Evolutionary conservation across 179 eudicot genomes (phyloP), one percentile per base, ranked within the genome.

Genomic region (Spinacia oleracea): DNA sequence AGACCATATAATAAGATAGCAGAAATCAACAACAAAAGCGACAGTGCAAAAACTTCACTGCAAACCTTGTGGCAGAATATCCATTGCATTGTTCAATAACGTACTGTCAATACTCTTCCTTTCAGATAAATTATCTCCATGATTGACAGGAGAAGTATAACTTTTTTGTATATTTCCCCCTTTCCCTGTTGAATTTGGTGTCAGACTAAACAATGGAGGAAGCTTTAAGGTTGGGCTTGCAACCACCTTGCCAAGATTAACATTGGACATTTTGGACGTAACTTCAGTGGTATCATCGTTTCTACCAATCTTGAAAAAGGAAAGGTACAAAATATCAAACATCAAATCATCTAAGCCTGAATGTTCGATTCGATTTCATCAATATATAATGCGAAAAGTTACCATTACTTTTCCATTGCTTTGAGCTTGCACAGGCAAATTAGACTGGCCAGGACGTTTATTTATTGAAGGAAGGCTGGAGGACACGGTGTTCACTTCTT

Each of bases 201-300:
- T 90, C 79, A 89, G 80, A 81, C 94, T 93, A 84, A 96, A 91
- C 77, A 96, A 78, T 15, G 92, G 98, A 64, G 98, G 98, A 75
- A 96, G 94, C 85, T 96, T 93, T 84, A 96, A 84, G 59, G 94
- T 80, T 77, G 97, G 86, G 82, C 94, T 89, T 59, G 92, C 86
- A 70, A 90, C 84, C 64, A 75, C 89, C 83, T 93, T 95, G 74
- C 89, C 98, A 82, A 95, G 88, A 80, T 89, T 95, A 80, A 91
- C 77, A 69, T 82, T 80, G 31, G 90, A 85, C 75, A 91, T 50
- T 89, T 89, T 88, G 42, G 91, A 88, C 60, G 90, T 80, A 77
- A 89, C 77, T 31, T 95, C 98, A 78, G 84, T 81, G 77, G 88
- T 77, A 78, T 90, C 97, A 83, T 90, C 88, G 38, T 38, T 80